phyloP scores from a whole-genome alignment of 257 asterid species.

The Forsythia suspensa region DNA sequence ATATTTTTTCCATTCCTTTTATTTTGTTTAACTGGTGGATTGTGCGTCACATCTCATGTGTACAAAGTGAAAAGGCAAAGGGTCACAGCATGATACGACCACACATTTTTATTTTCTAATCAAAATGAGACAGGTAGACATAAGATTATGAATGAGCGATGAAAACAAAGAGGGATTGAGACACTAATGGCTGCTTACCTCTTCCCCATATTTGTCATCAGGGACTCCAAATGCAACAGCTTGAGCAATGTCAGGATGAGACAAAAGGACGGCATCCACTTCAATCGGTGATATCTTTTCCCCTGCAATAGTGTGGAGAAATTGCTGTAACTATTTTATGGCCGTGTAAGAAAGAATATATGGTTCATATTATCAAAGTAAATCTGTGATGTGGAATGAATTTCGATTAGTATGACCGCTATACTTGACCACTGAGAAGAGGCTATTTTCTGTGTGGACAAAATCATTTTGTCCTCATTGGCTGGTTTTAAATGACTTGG shows the following conservation, averaged over 20 bases:
- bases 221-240: slow-evolving; percentile 97
- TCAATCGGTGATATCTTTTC: slow-evolving; percentile 98
- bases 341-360: neutral
- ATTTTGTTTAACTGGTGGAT: slow-evolving; percentile 4
- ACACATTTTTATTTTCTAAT: slow-evolving; percentile 6
- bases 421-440: neutral
- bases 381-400: neutral
- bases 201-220: slow-evolving; percentile 97
- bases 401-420: neutral
- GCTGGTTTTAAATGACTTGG: neutral
- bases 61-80: slow-evolving; percentile 4
- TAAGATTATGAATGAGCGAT: neutral
- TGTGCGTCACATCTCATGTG: slow-evolving; percentile 1
- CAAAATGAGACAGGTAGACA: slow-evolving; percentile 5
- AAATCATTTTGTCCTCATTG: neutral
- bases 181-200: slow-evolving; percentile 42
- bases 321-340: neutral
- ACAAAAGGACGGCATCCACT: slow-evolving; percentile 80
- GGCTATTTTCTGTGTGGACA: neutral
- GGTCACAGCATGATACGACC: neutral
- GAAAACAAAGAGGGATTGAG: slow-evolving; percentile 1
- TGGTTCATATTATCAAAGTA: neutral
- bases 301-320: slow-evolving; percentile 45
- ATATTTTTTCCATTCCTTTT: neutral
- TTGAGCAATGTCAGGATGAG: slow-evolving; percentile 83